Conservation (phyloP, 257 asterid genomes). For the Nicotiana paniculata region DNA sequence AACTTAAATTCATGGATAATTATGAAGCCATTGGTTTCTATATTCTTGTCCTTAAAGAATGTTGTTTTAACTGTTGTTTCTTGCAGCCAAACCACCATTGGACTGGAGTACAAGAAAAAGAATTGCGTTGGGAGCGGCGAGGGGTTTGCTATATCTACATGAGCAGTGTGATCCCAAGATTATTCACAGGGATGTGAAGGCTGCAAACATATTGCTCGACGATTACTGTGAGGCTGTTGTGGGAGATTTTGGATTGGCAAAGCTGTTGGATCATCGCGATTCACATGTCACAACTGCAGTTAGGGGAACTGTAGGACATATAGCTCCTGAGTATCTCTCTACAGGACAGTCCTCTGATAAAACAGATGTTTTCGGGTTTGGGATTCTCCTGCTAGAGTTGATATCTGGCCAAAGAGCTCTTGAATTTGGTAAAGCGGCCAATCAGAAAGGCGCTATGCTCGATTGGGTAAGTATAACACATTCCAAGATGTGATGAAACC, state of each 20-base stretch:
- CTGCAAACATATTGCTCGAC: conserved; percentile 88
- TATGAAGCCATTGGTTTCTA: not conserved
- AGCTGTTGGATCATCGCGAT: conserved; percentile 84
- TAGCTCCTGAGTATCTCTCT: conserved; percentile 90
- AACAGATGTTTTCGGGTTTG: conserved; percentile 93
- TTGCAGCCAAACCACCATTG: conserved; percentile 71
- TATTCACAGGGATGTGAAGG: conserved; percentile 96
- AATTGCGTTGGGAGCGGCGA: conserved; percentile 87
- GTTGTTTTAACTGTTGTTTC: not conserved
- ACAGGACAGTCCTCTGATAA: conserved; percentile 98
- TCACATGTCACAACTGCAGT: conserved; percentile 96
- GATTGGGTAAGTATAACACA: conserved; percentile 72
- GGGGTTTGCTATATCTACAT: conserved; percentile 85
- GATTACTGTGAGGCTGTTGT: conserved; percentile 88
- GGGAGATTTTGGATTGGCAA: conserved; percentile 94
- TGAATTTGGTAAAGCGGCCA: conserved; percentile 84
- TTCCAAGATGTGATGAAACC: not conserved
- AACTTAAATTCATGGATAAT: no score
- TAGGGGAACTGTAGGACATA: conserved; percentile 96
- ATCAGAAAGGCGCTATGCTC: conserved; percentile 90
- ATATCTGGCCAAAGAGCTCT: conserved; percentile 95
- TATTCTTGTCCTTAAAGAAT: not conserved
- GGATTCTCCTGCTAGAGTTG: conserved; percentile 77
- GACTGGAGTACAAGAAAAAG: conserved; percentile 83
- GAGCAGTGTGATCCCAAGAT: conserved; percentile 98